Base-by-base conservation (phyloP, 1,284 basidiomycete species). In the Cryptococcus deneoformans region DNA sequence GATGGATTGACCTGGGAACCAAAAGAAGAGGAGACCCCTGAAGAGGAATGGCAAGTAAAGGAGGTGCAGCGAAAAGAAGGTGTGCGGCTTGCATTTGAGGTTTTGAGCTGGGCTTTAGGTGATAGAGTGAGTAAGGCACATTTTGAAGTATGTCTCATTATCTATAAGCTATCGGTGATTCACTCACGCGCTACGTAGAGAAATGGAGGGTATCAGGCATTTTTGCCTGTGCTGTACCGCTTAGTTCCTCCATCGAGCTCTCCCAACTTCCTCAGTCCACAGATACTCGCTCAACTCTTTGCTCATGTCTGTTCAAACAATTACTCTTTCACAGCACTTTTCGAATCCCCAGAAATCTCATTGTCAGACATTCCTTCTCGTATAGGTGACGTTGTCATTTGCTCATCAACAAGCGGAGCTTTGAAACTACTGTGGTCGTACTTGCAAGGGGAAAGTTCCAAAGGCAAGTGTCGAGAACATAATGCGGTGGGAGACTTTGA, bases 61-160 rank as follows among this genome's bases (percentile, higher is more conserved):
- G 73, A 76, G 54, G 72, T 75, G 20, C 73, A 74, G 63, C 59
- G 71, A 14, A 64, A 64, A 47, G 75, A 76, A 53, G 75, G 71
- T 8, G 53, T 71, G 20, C 53, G 75, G 12, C 52, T 75, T 20
- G 67, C 59, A 34, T 63, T 76, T 24, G 72, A 75, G 52, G 63
- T 67, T 3, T 55, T 75, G 20, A 67, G 62, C 3, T 74, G 71
- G 72, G 71, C 67, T 2, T 56, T 67, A 45, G 62, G 60, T 1
- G 72, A 74, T 53, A 50, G 71, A 29, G 63, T 62, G 10, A 64
- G 67, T 14, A 56, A 62, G 24, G 36, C 46, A 4, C 45, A 57
- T 35, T 76, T 76, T 46, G 60, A 67, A 56, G 72, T 72, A 51
- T 60, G 68, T 60, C 12, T n/a, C 36, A 8, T 49, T 45, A 16